phyloP scores from a whole-genome alignment of 2,329 filamentous ascomycete genomes.

The Aspergillus bombycis region DNA sequence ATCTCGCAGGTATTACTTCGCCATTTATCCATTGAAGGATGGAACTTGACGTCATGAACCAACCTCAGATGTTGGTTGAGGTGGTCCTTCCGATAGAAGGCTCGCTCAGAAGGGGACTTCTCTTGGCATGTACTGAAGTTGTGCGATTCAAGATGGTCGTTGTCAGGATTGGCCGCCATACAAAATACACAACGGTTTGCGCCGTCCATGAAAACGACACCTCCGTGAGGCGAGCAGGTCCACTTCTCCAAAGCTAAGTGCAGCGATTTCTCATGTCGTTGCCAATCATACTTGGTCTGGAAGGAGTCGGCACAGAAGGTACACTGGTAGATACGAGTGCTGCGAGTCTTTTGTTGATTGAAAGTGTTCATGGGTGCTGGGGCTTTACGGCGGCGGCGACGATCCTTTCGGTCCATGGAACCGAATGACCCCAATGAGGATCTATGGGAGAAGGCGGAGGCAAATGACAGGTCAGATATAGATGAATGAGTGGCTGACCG shows the following conservation, averaged over 20 bases:
- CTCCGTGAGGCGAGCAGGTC: conserved; percentile 63
- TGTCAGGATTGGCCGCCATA: conserved; percentile 54
- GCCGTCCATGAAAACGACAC: conserved; percentile 54
- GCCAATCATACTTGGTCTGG: conserved; percentile 62
- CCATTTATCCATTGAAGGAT: conserved; percentile 61
- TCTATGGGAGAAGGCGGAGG: conserved; percentile 60
- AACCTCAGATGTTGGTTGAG: conserved; percentile 63
- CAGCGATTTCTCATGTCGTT: conserved; percentile 61
- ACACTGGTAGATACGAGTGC: conserved; percentile 57
- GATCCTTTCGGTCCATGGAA: conserved; percentile 62
- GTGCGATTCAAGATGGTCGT: conserved; percentile 62
- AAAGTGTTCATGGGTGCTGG: conserved; percentile 46
- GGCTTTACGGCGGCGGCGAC: conserved; percentile 57
- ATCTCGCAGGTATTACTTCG: conserved; percentile 59
- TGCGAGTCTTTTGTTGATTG: conserved; percentile 44
- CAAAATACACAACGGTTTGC: conserved; percentile 63
- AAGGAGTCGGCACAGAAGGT: conserved; percentile 63
- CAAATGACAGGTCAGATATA: conserved; percentile 58
- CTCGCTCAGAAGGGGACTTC: conserved; percentile 62
- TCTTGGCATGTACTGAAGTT: conserved; percentile 63
- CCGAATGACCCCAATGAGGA: conserved; percentile 59
- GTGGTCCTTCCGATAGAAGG: conserved; percentile 66
- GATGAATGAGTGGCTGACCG: conserved; percentile 56
- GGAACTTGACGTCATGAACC: conserved; percentile 62
- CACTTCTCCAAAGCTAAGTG: conserved; percentile 61